These are phyloP conservation scores for Collybia mongolica DNA, from an alignment of 768 basidiomycete genomes.

Conservation along the genomic window DNA sequence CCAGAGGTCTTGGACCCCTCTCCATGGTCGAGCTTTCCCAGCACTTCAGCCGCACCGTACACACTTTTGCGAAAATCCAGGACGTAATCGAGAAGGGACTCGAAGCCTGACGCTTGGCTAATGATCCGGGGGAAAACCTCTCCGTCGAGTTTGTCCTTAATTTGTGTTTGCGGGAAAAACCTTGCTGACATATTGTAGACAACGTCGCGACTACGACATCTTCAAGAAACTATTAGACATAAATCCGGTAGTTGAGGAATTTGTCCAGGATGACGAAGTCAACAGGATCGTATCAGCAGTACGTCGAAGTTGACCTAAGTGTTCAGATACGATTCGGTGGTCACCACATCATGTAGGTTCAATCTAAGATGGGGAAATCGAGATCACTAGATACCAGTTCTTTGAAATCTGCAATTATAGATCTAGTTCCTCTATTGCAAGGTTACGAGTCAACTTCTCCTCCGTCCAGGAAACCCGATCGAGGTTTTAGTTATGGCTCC, in stretches of 20 bases:
- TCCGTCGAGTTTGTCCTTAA: background rate
- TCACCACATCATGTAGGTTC: too few relatives aligned
- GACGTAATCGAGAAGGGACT: background rate
- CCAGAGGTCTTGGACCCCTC: too few relatives aligned
- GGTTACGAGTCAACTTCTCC: background rate
- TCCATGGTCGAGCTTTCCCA: background rate
- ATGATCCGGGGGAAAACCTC: background rate
- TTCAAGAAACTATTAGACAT: slow-evolving; percentile 9
- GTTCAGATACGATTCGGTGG: too few relatives aligned
- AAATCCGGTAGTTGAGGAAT: slow-evolving; percentile 5
- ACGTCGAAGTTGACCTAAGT: too few relatives aligned
- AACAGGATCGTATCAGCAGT: too few relatives aligned
- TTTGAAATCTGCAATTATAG: background rate
- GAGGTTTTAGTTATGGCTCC: background rate
- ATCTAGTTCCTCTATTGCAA: background rate
- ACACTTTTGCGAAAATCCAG: background rate
- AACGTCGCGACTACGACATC: slow-evolving; percentile 1
- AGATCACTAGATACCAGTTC: background rate
- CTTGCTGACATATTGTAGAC: background rate
- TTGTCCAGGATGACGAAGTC: background rate
- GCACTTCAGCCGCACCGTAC: slow-evolving; percentile 1
- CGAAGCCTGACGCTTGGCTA: background rate
- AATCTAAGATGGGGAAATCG: background rate
- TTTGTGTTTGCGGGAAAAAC: background rate
- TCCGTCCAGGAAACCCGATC: background rate